Evolutionary conservation across 352 stramenopile species (phyloP).

Genomic region (Phytophthora nicotianae): DNA sequence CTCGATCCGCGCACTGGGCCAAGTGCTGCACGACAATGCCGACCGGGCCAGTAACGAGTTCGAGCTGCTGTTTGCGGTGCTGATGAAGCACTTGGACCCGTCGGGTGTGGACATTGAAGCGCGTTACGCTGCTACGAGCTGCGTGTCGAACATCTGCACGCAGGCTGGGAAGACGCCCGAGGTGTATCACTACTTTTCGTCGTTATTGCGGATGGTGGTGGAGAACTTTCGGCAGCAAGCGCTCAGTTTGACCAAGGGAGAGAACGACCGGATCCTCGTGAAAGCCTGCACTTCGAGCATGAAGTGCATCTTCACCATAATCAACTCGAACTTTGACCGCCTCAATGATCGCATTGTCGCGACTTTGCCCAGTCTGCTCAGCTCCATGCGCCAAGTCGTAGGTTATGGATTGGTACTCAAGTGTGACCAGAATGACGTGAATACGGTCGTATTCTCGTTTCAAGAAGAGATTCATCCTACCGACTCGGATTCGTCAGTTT

Average conservation of each 20-base stretch:
- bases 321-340: constrained; percentile 68
- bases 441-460: constrained; percentile 60
- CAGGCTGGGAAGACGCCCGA: constrained; percentile 72
- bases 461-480: constrained; percentile 62
- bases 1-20: constrained; percentile 70
- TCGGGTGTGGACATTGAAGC: constrained; percentile 84
- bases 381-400: constrained; percentile 81
- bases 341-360: constrained; percentile 65
- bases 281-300: constrained; percentile 87
- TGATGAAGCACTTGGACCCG: constrained; percentile 78
- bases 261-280: constrained; percentile 80
- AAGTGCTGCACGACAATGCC: constrained; percentile 82
- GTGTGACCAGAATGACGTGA: constrained; percentile 54
- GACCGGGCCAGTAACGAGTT: constrained; percentile 67
- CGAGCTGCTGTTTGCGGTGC: constrained; percentile 68
- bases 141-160: constrained; percentile 79
- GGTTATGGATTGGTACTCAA: constrained; percentile 67
- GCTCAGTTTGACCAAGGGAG: constrained; percentile 59
- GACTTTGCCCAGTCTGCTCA: constrained; percentile 64
- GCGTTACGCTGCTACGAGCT: constrained; percentile 86
- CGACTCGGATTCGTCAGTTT: constrained; percentile 80
- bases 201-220: constrained; percentile 81
- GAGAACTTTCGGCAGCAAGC: constrained; percentile 88
- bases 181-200: constrained; percentile 70
- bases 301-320: constrained; percentile 88